phyloP scores from a whole-genome alignment of 371 early-diverging fungal genomes.

The Cokeromyces recurvatus region DNA sequence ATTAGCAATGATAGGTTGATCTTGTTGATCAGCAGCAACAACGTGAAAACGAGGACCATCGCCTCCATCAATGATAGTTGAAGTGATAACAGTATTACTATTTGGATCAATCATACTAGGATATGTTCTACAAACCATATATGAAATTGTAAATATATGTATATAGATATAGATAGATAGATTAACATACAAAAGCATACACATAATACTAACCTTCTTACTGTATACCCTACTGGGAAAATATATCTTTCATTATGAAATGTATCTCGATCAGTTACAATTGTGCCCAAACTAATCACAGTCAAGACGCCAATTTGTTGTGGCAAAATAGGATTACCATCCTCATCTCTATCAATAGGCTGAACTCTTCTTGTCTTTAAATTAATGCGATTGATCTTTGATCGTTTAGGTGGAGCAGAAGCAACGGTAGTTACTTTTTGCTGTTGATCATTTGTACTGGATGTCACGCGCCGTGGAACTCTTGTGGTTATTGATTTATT shows the following conservation, averaged over 20 bases:
- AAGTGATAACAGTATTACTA: conserved; percentile 60
- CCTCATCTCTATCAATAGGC: conserved; percentile 59
- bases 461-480: too few relatives aligned
- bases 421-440: conserved; percentile 28
- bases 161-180: background rate
- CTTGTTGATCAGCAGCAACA: conserved; percentile 66
- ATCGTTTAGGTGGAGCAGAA: conserved; percentile 47
- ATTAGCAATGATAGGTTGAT: conserved; percentile 61
- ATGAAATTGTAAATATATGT: background rate
- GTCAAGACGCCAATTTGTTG: conserved; percentile 81
- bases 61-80: conserved; percentile 76
- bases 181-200: background rate
- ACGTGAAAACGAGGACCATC: conserved; percentile 73
- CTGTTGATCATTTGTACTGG: background rate
- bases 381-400: conserved; percentile 30
- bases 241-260: conserved; percentile 92
- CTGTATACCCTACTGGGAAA: conserved; percentile 85
- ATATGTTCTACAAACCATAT: conserved; percentile 41
- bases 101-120: conserved; percentile 71
- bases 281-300: conserved; percentile 64
- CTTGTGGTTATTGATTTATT: too few relatives aligned
- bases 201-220: conserved; percentile 29
- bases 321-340: conserved; percentile 73
- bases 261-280: conserved; percentile 69
- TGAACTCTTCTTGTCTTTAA: conserved; percentile 45